Evolutionary conservation across 1,139 yeast genomes (phyloP), one percentile per base, ranked within the genome.

Genomic region (Diutina scorzettiae): DNA sequence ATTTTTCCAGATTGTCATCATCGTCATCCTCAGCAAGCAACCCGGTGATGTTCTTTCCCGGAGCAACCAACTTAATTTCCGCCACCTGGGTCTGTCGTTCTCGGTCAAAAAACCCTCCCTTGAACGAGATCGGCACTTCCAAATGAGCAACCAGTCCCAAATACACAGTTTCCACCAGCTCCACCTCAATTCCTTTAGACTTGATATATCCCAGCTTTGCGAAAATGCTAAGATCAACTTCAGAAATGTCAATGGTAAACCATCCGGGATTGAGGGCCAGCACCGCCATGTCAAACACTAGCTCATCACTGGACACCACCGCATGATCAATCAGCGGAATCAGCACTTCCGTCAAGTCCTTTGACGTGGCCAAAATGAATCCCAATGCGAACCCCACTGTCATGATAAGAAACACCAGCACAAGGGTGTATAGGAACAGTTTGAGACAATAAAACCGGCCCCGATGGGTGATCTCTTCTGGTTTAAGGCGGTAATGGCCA

Each of bases 231-330:
- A 91, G 58, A 51, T 86, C 93, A 5, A 81, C 81, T 7, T 78
- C 76, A 39, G 68, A 67, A 2, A 89, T 68, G 5, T 69, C 67
- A 4, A 89, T 76, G 1, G 84, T 71, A 51, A 82, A 70, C 65
- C 85, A 73, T 0, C 96, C 96, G 1, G 96, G 96, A 56, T 91
- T 91, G 50, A 80, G 74, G 1, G 94, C 95, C 47, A 78, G 81
- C 18, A 86, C 76, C 3, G 76, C 73, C 48, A 89, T 64, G 56
- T 82, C 86, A 61, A 89, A 86, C 2, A 87, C 73, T 43, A 91
- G 64, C 55, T 87, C 96, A 53, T 87, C 95, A 50, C 81, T 79
- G 46, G 94, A 80, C 3, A 86, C 85, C 24, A 89, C 65, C 0
- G 91, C 74, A 51, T 84, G 85, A 44, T 75, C 76, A 42, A 89